Evolutionary conservation across 2,329 filamentous ascomycete genomes (phyloP).

Genomic region (Mollisiaceae sp.): DNA sequence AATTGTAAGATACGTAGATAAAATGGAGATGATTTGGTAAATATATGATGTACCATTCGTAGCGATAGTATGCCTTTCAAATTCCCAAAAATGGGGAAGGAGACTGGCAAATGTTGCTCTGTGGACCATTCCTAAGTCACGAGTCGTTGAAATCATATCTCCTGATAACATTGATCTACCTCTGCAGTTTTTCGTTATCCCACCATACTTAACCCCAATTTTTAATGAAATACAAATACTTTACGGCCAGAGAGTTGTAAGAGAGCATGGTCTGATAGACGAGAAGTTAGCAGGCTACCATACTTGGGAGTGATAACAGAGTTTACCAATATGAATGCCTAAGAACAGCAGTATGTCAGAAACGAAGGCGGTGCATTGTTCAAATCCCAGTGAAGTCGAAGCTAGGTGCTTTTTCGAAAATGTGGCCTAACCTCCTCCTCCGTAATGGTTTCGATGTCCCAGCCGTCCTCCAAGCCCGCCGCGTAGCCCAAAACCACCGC

Average conservation of each 20-base stretch:
- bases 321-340: background rate
- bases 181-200: background rate
- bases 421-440: background rate
- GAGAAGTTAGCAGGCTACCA: background rate
- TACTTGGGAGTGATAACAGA: background rate
- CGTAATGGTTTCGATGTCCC: background rate
- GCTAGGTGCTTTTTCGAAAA: background rate
- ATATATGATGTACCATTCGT: background rate
- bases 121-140: no score
- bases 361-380: background rate
- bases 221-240: background rate
- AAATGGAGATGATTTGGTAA: background rate
- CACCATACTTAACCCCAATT: no score
- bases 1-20: conserved; percentile 41
- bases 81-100: background rate
- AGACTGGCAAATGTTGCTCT: no score
- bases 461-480: background rate
- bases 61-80: background rate
- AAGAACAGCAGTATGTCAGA: background rate
- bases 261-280: background rate
- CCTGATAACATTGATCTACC: background rate
- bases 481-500: background rate
- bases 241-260: no score
- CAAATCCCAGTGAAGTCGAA: background rate
- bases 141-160: no score